Conservation (phyloP, 208 protist species). For the Trypanosoma conorhini region DNA sequence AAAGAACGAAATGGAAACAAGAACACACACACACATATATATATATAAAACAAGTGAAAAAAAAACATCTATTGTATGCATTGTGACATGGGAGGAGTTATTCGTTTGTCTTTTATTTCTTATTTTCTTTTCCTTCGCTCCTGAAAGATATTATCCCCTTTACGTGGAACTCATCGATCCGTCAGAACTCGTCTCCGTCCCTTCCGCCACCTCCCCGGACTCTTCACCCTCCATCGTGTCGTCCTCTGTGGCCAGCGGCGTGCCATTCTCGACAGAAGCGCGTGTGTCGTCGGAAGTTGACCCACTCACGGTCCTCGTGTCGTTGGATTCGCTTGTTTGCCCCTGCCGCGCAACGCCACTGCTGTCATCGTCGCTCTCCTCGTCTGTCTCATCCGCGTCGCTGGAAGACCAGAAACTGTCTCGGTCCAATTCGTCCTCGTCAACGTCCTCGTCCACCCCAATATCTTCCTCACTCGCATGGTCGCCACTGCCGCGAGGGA, state of each 20-base stretch:
- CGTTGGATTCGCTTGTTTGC: constrained; percentile 15
- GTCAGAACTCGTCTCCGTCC: constrained; percentile 23
- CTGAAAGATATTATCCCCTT: constrained; percentile 9
- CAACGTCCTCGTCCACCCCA: constrained; percentile 52
- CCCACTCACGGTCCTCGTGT: constrained; percentile 1
- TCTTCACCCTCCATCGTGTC: constrained; percentile 34
- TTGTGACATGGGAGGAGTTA: not conserved
- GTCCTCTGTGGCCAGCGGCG: constrained; percentile 8
- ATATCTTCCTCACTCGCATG: constrained; percentile 37
- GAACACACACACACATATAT: not conserved
- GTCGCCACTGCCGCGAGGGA: constrained; percentile 43
- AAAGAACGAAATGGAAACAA: not conserved
- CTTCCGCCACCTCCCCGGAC: constrained; percentile 26
- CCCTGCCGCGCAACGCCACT: constrained; percentile 10
- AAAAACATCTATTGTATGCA: not conserved
- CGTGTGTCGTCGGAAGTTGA: not conserved
- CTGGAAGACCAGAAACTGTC: constrained; percentile 28
- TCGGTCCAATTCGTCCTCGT: constrained; percentile 37
- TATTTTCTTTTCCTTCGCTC: constrained; percentile 11
- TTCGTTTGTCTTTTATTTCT: constrained; percentile 3
- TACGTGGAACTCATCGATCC: constrained; percentile 28
- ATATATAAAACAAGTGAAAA: constrained; percentile 14
- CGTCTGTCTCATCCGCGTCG: constrained; percentile 19
- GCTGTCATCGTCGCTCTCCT: constrained; percentile 26
- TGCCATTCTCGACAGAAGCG: constrained; percentile 4